Percentiles rank a stretch among this genome's conserved stretches.
Evolutionary conservation across 495 filamentous ascomycete species (phyloP).

Genomic region (Neurospora sp.): DNA sequence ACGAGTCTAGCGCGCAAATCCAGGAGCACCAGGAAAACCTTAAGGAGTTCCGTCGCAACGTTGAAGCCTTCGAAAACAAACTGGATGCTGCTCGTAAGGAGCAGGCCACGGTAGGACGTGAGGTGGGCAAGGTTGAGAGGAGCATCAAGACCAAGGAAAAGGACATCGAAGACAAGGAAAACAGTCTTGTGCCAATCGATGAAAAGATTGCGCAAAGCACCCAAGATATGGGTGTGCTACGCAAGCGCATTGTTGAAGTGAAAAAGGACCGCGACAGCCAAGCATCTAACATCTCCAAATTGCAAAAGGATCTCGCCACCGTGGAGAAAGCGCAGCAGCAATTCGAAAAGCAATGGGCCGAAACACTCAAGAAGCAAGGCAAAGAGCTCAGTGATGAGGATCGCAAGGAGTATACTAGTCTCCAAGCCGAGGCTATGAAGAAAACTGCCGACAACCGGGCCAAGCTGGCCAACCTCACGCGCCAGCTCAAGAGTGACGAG

Average conservation of each 20-base stretch:
- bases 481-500: slow-evolving; percentile 80
- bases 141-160: slow-evolving; percentile 77
- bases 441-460: slow-evolving; percentile 73
- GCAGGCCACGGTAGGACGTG: slow-evolving; percentile 66
- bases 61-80: slow-evolving; percentile 73
- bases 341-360: slow-evolving; percentile 81
- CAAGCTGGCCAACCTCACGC: slow-evolving; percentile 71
- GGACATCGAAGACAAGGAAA: slow-evolving; percentile 78
- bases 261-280: slow-evolving; percentile 67
- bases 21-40: slow-evolving; percentile 92
- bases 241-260: slow-evolving; percentile 57
- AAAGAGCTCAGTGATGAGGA: slow-evolving; percentile 77
- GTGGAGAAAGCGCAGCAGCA: slow-evolving; percentile 84
- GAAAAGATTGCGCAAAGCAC: slow-evolving; percentile 84
- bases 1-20: slow-evolving; percentile 83
- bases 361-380: slow-evolving; percentile 73
- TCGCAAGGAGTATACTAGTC: slow-evolving; percentile 77
- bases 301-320: slow-evolving; percentile 67
- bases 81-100: slow-evolving; percentile 82
- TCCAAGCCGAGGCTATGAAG: slow-evolving; percentile 78
- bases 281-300: slow-evolving; percentile 50
- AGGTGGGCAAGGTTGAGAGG: slow-evolving; percentile 73
- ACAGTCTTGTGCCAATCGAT: slow-evolving; percentile 75
- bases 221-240: slow-evolving; percentile 55
- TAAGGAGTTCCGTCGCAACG: slow-evolving; percentile 81